Evolutionary conservation across 164 flowering plant species (phyloP).

Genomic region (Buxus sempervirens): DNA sequence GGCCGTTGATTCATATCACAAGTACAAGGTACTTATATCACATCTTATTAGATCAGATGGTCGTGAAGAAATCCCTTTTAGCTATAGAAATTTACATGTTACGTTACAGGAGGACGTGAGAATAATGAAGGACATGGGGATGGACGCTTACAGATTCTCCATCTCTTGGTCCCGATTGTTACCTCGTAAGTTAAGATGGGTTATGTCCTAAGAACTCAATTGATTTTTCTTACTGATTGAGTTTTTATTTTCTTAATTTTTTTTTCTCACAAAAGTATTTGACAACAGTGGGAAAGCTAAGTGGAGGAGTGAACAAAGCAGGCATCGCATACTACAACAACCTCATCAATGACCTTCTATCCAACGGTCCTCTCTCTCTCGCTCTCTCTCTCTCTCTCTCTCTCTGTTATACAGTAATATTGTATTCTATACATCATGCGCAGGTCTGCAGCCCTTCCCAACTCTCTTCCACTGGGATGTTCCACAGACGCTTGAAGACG

Average conservation of each 20-base stretch:
- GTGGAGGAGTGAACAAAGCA: conserved; percentile 27
- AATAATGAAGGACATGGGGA: conserved; percentile 25
- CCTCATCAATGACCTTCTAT: conserved; percentile 32
- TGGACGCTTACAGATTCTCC: conserved; percentile 34
- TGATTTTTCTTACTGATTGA: too few species aligned
- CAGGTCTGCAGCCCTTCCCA: conserved; percentile 22
- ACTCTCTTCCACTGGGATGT: conserved; percentile 31
- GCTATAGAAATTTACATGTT: too few species aligned
- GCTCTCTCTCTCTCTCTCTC: not conserved
- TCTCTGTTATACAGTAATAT: not conserved
- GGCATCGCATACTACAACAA: conserved; percentile 37
- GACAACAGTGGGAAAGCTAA: conserved; percentile 22
- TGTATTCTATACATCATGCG: too few species aligned
- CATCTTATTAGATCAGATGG: not conserved
- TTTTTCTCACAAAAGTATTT: too few species aligned
- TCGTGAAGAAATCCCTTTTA: not conserved
- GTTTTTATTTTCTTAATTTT: too few species aligned
- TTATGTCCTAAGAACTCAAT: too few species aligned
- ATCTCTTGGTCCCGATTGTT: conserved; percentile 37
- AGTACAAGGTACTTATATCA: conserved; percentile 8
- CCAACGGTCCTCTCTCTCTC: conserved; percentile 15
- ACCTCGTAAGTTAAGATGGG: conserved; percentile 32
- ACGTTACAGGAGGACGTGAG: conserved; percentile 27
- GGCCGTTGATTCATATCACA: conserved; percentile 26
- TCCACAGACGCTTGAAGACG: conserved; percentile 28